Conservation (phyloP, 1,139 yeast genomes). For the Saccharomyces hybrid region DNA sequence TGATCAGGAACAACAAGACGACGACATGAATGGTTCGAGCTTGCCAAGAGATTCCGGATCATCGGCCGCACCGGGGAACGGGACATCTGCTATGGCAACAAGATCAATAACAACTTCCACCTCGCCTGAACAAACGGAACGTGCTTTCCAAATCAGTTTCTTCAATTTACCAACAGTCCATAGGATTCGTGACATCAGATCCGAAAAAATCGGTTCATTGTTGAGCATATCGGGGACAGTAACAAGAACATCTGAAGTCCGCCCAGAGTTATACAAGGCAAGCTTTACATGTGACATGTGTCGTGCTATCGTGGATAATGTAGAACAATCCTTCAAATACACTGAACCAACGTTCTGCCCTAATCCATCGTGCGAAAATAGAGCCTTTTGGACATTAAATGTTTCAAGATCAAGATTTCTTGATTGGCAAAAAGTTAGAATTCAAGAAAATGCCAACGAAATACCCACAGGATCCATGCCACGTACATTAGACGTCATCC, state of each 20-base stretch:
- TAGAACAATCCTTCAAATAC: slow-evolving; percentile 87
- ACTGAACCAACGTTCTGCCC: slow-evolving; percentile 94
- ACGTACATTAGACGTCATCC: slow-evolving; percentile 83
- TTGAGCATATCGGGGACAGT: slow-evolving; percentile 91
- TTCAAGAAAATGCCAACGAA: slow-evolving; percentile 91
- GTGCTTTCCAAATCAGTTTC: slow-evolving; percentile 82
- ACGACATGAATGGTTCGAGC: slow-evolving; percentile 1
- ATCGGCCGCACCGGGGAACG: slow-evolving; percentile 12
- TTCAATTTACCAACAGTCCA: slow-evolving; percentile 77
- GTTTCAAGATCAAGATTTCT: slow-evolving; percentile 78
- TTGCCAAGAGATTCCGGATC: slow-evolving; percentile 7
- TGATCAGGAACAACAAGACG: slow-evolving; percentile 9
- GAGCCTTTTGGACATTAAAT: slow-evolving; percentile 76
- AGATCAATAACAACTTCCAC: slow-evolving; percentile 19
- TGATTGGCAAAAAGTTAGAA: slow-evolving; percentile 96
- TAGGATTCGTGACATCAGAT: slow-evolving; percentile 82
- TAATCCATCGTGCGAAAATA: slow-evolving; percentile 80
- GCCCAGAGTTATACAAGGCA: slow-evolving; percentile 87
- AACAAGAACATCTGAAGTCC: slow-evolving; percentile 91
- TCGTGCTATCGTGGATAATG: slow-evolving; percentile 75
- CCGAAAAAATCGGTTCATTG: slow-evolving; percentile 81
- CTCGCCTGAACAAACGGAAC: slow-evolving; percentile 42
- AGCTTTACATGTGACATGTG: slow-evolving; percentile 88
- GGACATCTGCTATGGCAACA: slow-evolving; percentile 24
- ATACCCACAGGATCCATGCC: slow-evolving; percentile 99